Conservation (phyloP, 2,329 filamentous ascomycete genomes). For the Thielaviopsis punctulata region DNA sequence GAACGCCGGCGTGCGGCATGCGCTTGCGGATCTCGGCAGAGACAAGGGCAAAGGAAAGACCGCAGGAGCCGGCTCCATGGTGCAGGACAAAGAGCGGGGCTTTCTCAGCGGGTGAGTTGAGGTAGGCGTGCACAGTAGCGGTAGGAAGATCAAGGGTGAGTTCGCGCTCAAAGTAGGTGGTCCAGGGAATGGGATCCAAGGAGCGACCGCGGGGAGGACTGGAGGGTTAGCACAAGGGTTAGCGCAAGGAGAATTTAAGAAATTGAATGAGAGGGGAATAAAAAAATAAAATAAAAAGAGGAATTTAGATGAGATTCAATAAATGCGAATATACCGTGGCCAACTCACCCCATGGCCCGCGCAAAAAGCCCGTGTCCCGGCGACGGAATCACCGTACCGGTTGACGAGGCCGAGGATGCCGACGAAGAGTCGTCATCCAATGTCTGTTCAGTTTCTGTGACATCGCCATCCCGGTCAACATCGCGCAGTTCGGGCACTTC, state of each 20-base stretch:
- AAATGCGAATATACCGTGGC: not conserved
- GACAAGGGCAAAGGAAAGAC: slow-evolving; percentile 75
- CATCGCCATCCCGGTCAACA: not conserved
- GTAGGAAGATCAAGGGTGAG: slow-evolving; percentile 46
- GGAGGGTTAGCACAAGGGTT: slow-evolving; percentile 1
- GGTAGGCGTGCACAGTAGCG: slow-evolving; percentile 56
- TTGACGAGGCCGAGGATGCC: slow-evolving; percentile 61
- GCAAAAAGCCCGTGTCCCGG: slow-evolving; percentile 57
- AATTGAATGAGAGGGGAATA: not conserved
- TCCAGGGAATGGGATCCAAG: slow-evolving; percentile 61
- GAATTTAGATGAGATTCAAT: not conserved
- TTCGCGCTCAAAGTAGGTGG: slow-evolving; percentile 78
- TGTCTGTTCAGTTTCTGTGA: slow-evolving; percentile 16
- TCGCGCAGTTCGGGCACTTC: not conserved
- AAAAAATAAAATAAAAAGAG: not conserved
- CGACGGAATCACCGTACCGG: slow-evolving; percentile 76
- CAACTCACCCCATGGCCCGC: slow-evolving; percentile 45
- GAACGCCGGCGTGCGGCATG: slow-evolving; percentile 63
- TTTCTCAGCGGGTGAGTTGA: slow-evolving; percentile 59
- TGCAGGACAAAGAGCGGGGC: slow-evolving; percentile 84
- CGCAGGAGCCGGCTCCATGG: slow-evolving; percentile 87
- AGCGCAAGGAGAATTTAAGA: slow-evolving; percentile 11
- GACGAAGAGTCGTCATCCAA: slow-evolving; percentile 45
- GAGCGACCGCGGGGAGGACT: slow-evolving; percentile 29
- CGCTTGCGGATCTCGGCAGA: slow-evolving; percentile 59